Evolutionary conservation across 768 basidiomycete species (phyloP).

Genomic region (Auricularia cornea): DNA sequence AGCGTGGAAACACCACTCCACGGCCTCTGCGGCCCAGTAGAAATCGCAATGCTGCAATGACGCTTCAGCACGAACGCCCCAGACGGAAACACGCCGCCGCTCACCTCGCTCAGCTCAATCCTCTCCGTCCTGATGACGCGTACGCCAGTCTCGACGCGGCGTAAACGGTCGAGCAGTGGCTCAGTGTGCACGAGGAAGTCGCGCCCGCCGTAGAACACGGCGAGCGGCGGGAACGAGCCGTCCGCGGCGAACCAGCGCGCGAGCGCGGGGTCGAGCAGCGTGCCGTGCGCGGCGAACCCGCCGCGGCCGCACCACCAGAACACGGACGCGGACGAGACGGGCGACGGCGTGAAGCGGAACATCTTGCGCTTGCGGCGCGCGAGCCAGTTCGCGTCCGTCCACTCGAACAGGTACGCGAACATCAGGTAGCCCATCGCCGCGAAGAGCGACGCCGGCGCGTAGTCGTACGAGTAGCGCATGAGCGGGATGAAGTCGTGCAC

Average conservation of each 20-base stretch:
- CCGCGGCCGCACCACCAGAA: conserved; percentile 36
- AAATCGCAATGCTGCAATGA: conserved; percentile 20
- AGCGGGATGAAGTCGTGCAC: conserved; percentile 43
- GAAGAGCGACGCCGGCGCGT: conserved; percentile 33
- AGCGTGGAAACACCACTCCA: conserved; percentile 26
- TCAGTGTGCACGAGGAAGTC: conserved; percentile 37
- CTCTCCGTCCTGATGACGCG: conserved; percentile 33
- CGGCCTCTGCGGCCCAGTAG: conserved; percentile 36
- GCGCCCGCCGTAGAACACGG: conserved; percentile 33
- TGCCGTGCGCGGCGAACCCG: conserved; percentile 34
- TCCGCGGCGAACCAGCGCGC: conserved; percentile 33
- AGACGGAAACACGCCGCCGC: conserved; percentile 1
- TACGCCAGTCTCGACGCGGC: conserved; percentile 32
- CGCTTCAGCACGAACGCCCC: not conserved
- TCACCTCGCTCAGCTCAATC: conserved; percentile 31
- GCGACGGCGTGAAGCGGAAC: conserved; percentile 43
- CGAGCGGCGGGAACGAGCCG: conserved; percentile 35
- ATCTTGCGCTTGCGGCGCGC: conserved; percentile 37
- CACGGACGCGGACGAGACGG: conserved; percentile 25
- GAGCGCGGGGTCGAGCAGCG: conserved; percentile 22
- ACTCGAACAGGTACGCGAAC: conserved; percentile 39
- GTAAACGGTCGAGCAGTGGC: conserved; percentile 34
- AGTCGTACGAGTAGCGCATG: conserved; percentile 39
- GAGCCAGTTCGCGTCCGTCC: conserved; percentile 44
- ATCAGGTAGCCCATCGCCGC: conserved; percentile 35